A percentile compares a stretch with the other conserved stretches of the same genome.
Conservation (phyloP, 176 grass and related monocot species). For the Hsuehochloa calcarea region DNA sequence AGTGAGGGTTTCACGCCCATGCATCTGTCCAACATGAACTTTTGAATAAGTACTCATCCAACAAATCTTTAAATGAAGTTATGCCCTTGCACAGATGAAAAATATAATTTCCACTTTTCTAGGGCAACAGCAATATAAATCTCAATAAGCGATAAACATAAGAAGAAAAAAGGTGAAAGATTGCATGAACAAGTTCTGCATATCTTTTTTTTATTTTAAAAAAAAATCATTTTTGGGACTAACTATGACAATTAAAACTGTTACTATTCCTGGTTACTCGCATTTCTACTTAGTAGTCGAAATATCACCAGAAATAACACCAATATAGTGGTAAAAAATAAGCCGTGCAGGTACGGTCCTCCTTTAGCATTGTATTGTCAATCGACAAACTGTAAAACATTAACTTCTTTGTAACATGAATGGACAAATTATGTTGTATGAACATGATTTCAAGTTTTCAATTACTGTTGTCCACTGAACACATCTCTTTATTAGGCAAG, state of each 20-base stretch:
- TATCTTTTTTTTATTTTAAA: neutral
- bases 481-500: neutral
- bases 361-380: neutral
- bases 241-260: neutral
- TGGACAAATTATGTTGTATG: neutral
- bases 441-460: neutral
- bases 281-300: neutral
- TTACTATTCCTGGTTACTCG: neutral
- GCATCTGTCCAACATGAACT: conserved; percentile 36
- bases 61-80: neutral
- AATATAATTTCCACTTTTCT: neutral
- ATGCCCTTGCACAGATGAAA: neutral
- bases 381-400: neutral
- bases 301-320: no score
- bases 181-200: neutral
- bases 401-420: neutral
- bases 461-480: neutral
- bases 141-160: neutral
- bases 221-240: neutral
- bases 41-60: conserved; percentile 7
- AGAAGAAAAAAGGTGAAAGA: neutral
- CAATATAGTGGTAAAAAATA: no score
- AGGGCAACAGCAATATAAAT: neutral
- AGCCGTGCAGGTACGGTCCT: neutral
- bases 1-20: conserved; percentile 23